Conservation (phyloP, 2,329 filamentous ascomycete species). For the Alternaria arborescens region DNA sequence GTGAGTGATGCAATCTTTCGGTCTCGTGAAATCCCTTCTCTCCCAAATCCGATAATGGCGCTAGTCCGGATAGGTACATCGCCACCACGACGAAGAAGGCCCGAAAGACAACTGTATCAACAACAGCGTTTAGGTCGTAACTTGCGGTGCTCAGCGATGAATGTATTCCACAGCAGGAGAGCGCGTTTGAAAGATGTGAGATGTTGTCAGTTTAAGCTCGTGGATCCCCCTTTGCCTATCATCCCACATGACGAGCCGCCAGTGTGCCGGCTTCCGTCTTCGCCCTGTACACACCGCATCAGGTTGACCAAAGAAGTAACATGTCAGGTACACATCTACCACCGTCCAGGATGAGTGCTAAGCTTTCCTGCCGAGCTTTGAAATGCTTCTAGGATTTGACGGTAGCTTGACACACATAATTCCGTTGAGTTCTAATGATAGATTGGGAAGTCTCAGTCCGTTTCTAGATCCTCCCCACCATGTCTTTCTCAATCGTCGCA, state of each 20-base stretch:
- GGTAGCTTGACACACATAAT: background rate
- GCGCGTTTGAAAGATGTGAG: background rate
- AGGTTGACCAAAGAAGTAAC: background rate
- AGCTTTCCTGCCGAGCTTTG: background rate
- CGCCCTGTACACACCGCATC: background rate
- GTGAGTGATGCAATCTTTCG: background rate
- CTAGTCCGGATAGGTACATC: background rate
- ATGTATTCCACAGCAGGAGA: background rate
- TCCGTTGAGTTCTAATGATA: background rate
- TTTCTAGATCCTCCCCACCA: background rate
- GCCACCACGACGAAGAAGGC: background rate
- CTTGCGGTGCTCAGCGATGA: background rate
- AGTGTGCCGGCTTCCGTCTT: constrained; percentile 1
- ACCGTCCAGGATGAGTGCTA: background rate
- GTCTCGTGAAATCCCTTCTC: background rate
- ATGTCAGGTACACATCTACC: background rate
- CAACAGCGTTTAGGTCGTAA: background rate
- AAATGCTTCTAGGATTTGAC: background rate
- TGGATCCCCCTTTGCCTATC: background rate
- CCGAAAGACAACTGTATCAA: background rate
- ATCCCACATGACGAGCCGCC: background rate
- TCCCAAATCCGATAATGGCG: background rate
- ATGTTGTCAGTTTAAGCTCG: background rate
- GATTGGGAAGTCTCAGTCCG: background rate
- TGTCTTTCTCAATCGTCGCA: background rate